Base-by-base conservation (phyloP, 1,284 basidiomycete genomes). In the Leccinum solheimii region DNA sequence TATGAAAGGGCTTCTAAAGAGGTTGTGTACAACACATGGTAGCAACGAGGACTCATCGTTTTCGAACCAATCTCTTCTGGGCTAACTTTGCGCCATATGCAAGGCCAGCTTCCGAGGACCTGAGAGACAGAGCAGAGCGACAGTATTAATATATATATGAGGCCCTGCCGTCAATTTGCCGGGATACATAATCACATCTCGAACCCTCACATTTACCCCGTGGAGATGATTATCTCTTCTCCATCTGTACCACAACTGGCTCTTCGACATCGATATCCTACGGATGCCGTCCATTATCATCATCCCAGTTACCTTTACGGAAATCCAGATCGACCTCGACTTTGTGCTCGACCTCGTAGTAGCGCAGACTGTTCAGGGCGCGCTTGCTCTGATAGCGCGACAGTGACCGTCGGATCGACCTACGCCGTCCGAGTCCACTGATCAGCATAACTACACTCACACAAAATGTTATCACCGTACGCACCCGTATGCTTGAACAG, bases 401-500 rank as follows among this genome's bases (percentile, higher is more conserved):
- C 21, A 52, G 2, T 10, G 55, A 1, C 26, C 30, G 45, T 53
- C 26, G 38, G 6, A 68, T 8, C 23, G 51, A 58, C 5, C 67
- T 72, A 45, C 45, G 14, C 11, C 27, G 30, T 56, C 36, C 19
- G 8, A 36, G 16, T 19, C 23, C 19, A 27, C 14, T 16, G 14
- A 3, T 72, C 27, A 72, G 50, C 11, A 49, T n/a, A 26, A 10
- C n/a, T 11, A 21, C 2, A 6, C 5, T 13, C 11, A 6, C 30
- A 16, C 19, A 32, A n/a, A 0, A 32, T 32, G 10, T 0, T 32
- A 32, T 32, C 10, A 32, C 30, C 30, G 45, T 34, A 72, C 70
- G 62, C 19, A 74, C 69, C 16, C 48, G 32, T 55, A 55, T 19
- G 19, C 26, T 8, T 14, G 27, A n/a, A 57, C 45, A 19, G 67